A percentile compares a stretch with the other conserved stretches of the same genome.
phyloP scores from a whole-genome alignment of 2,329 filamentous ascomycete species.

The Macrophomina phaseolina region DNA sequence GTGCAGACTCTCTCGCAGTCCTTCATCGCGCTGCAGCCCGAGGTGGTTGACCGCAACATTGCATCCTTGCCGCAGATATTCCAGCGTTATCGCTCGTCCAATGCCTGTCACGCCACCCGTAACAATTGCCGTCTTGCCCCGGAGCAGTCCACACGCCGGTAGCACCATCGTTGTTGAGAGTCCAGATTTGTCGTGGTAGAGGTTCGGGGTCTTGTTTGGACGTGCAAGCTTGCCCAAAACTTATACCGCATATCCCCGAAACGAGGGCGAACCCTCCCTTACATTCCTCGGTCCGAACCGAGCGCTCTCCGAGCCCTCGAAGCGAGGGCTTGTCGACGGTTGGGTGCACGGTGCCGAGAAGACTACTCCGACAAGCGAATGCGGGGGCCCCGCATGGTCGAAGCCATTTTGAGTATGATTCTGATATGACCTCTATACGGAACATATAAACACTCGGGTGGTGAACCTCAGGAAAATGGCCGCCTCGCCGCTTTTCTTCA shows the following conservation, averaged over 20 bases:
- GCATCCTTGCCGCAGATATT: neutral
- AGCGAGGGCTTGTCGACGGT: neutral
- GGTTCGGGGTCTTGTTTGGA: neutral
- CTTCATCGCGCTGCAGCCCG: neutral
- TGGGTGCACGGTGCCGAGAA: neutral
- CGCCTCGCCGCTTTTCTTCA: too few relatives aligned
- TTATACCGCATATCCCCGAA: neutral
- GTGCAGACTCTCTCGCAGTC: neutral
- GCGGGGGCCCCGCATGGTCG: slow-evolving; percentile 1
- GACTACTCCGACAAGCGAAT: neutral
- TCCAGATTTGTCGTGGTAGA: neutral
- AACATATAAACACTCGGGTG: too few relatives aligned
- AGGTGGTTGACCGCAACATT: slow-evolving; percentile 2
- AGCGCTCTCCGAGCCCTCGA: neutral
- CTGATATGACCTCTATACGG: too few relatives aligned
- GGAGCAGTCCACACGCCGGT: slow-evolving; percentile 37
- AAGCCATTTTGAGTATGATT: neutral
- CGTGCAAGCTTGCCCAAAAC: neutral
- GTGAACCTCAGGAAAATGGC: neutral
- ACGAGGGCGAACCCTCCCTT: neutral
- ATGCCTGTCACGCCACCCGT: neutral
- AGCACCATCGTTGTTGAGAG: neutral
- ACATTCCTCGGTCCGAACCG: neutral
- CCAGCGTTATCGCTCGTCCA: neutral
- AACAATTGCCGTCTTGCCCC: neutral